These are phyloP conservation scores for Phytophthora multivora DNA, from an alignment of 352 stramenopile species.

Conservation along the genomic window DNA sequence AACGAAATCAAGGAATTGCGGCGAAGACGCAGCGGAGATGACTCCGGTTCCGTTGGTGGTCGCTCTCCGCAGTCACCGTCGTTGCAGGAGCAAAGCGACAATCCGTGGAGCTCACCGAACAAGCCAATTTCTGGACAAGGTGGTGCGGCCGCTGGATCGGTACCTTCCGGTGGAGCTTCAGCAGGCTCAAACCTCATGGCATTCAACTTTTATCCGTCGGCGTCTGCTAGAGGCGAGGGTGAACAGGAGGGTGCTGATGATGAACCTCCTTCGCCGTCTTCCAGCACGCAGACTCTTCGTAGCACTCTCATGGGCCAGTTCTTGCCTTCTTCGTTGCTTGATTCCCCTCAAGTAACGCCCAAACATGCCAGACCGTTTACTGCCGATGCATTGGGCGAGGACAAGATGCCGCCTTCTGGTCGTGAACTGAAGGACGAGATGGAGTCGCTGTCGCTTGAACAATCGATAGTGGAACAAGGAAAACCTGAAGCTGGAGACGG, in stretches of 20 bases:
- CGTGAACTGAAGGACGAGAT: conserved; percentile 26
- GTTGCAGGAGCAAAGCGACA: conserved; percentile 42
- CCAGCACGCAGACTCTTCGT: conserved; percentile 62
- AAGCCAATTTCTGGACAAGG: conserved; percentile 29
- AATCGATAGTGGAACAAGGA: conserved; percentile 32
- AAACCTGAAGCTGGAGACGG: conserved; percentile 32
- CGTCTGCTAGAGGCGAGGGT: conserved; percentile 25
- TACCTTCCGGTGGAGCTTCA: conserved; percentile 11
- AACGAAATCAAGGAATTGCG: conserved; percentile 67
- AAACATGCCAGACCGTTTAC: conserved; percentile 44
- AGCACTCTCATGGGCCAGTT: conserved; percentile 83
- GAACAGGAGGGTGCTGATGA: conserved; percentile 41
- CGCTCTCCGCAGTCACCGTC: conserved; percentile 38
- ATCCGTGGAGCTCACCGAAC: conserved; percentile 57
- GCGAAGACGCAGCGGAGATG: conserved; percentile 30
- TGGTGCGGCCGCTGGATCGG: conserved; percentile 16
- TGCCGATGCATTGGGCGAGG: conserved; percentile 23
- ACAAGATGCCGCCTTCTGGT: conserved; percentile 35
- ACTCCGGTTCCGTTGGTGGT: conserved; percentile 18
- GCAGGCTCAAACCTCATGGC: conserved; percentile 48
- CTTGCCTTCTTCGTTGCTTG: conserved; percentile 73
- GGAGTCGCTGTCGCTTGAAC: conserved; percentile 41
- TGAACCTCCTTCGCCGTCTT: conserved; percentile 54
- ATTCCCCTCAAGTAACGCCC: conserved; percentile 83
- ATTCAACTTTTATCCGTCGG: conserved; percentile 68